These are phyloP conservation scores for Colletotrichum caudatum DNA, from an alignment of 2,329 filamentous ascomycete genomes.

Conservation along the genomic window DNA sequence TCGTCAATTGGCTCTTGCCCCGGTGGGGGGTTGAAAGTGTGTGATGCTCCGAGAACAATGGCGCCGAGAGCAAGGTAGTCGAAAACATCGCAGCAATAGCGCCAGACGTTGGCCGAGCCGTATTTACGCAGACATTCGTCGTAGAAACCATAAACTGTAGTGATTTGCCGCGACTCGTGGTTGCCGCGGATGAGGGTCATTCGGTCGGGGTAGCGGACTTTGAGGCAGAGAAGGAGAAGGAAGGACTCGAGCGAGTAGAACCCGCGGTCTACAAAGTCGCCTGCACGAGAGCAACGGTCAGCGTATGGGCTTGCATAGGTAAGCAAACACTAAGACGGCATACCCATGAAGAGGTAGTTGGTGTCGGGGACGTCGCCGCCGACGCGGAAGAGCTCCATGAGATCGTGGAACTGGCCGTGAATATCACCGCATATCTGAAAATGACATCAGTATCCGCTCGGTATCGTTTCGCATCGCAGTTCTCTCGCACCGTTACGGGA, in stretches of 20 bases:
- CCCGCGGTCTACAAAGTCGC: conserved; percentile 96
- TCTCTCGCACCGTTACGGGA: conserved; percentile 82
- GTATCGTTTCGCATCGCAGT: neutral
- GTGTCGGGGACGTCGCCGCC: conserved; percentile 95
- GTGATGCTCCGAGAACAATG: conserved; percentile 87
- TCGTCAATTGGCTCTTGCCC: conserved; percentile 68
- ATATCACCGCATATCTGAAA: conserved; percentile 94
- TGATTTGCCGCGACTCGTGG: conserved; percentile 96
- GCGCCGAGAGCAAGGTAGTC: conserved; percentile 94
- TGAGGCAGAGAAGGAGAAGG: conserved; percentile 92
- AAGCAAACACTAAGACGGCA: conserved; percentile 32
- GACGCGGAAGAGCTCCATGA: conserved; percentile 96
- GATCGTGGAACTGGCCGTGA: conserved; percentile 94
- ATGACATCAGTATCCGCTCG: conserved; percentile 9
- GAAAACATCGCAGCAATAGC: conserved; percentile 97
- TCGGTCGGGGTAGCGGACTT: conserved; percentile 96
- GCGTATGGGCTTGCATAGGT: neutral
- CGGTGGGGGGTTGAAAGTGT: conserved; percentile 65
- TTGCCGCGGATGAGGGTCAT: conserved; percentile 97
- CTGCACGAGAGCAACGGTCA: conserved; percentile 54
- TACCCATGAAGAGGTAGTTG: conserved; percentile 97
- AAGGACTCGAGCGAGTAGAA: conserved; percentile 99
- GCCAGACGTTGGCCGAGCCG: conserved; percentile 95
- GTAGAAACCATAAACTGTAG: conserved; percentile 97
- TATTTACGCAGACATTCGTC: conserved; percentile 97